Percentiles rank a stretch among this genome's conserved stretches.
These are phyloP conservation scores for Salvia miltiorrhiza DNA, from an alignment of 257 asterid genomes.

Conservation along the genomic window DNA sequence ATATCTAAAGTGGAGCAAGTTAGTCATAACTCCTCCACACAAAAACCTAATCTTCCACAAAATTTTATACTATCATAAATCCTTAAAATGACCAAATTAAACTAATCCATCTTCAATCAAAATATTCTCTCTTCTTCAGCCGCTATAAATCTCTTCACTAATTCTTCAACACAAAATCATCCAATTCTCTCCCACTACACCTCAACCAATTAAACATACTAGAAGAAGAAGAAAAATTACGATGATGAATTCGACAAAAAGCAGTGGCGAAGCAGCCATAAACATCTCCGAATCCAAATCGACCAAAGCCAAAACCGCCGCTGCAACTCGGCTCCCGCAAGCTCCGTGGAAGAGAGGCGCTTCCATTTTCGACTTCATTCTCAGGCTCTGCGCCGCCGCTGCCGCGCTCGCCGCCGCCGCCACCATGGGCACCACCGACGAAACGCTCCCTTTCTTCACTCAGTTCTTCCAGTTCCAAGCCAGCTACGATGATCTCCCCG, in stretches of 20 bases:
- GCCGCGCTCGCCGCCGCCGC: constrained; percentile 42
- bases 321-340: constrained; percentile 12
- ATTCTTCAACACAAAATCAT: neutral
- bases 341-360: constrained; percentile 37
- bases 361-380: constrained; percentile 39
- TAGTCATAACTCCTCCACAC: constrained; percentile 30
- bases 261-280: constrained; percentile 22
- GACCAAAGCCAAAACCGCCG: constrained; percentile 18
- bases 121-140: neutral
- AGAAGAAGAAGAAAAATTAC: neutral
- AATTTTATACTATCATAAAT: neutral
- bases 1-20: constrained; percentile 40
- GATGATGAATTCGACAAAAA: constrained; percentile 23
- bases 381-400: constrained; percentile 34
- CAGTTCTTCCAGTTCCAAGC: constrained; percentile 57
- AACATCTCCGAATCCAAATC: constrained; percentile 23
- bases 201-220: too few relatives aligned
- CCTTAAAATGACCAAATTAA: constrained; percentile 12
- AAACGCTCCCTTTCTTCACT: constrained; percentile 50
- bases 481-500: constrained; percentile 46
- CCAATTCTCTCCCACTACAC: neutral
- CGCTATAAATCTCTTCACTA: constrained; percentile 19
- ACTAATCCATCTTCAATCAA: constrained; percentile 28
- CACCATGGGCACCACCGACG: constrained; percentile 54
- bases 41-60: neutral